Base-by-base conservation (phyloP, 768 basidiomycete genomes). In the Macrolepiota fuliginosa region DNA sequence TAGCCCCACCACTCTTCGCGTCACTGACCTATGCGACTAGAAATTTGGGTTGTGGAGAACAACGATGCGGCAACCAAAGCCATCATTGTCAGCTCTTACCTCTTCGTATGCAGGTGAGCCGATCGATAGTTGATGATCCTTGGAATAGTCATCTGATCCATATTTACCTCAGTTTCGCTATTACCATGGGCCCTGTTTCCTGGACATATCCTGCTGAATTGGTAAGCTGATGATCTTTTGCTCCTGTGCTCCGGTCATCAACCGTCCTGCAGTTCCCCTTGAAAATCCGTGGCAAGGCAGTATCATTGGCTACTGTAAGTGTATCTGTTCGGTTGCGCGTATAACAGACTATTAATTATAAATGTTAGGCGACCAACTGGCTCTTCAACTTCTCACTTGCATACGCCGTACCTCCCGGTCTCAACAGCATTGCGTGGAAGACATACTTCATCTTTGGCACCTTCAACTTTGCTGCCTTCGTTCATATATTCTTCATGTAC, bases 401-500 rank as follows among this genome's bases (percentile, higher is more conserved):
- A 0, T 90, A 84, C 76, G 88, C 88, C 7, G 89, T 90, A 1
- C 91, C 91, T 0, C 89, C 90, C 0, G 84, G 83, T 6, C 81
- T 92, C 52, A 72, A 82, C 29, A 77, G 65, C 65, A 90, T 92
- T 62, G 88, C 87, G 15, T 88, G 85, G 81, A 88, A 84, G 74
- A 91, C 79, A 1, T 91, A 90, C 73, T 90, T 90, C 73, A 85
- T 91, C 71, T 90, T 91, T 69, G 89, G 86, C 9, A 74, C 88
- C 10, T 90, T 90, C 83, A 89, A 90, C 77, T 85, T 88, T 62
- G 84, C 86, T 0, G 87, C 85, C 1, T 87, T 81, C 70, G 74
- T 90, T 56, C 89, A 91, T 66, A 77, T 91, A 62, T 76, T 88
- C 68, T 91, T 92, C 81, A 87, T 88, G 81, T 92, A 83, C 80